A percentile compares a stretch with the other conserved stretches of the same genome.
These are phyloP conservation scores for Kodamaea hsintzibuensis DNA, from an alignment of 805 yeast species.

Conservation along the genomic window DNA sequence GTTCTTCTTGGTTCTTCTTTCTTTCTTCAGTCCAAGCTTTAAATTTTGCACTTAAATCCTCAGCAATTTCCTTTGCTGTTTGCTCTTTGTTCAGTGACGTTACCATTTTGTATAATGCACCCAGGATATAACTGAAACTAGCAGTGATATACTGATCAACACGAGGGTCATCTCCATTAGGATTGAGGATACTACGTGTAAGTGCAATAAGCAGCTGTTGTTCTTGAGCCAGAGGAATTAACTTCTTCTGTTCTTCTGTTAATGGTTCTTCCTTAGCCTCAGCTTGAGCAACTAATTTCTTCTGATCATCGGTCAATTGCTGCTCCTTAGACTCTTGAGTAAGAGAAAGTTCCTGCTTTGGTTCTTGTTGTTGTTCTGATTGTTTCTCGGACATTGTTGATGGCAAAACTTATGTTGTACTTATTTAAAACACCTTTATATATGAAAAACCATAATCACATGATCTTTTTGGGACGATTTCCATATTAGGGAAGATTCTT, in stretches of 20 bases:
- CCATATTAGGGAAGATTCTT: neutral
- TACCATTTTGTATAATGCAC: slow-evolving; percentile 29
- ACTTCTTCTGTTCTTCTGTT: slow-evolving; percentile 1
- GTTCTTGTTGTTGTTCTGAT: neutral
- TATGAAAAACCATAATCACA: neutral
- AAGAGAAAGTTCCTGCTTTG: neutral
- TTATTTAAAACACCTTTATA: neutral
- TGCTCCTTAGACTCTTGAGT: neutral
- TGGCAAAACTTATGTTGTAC: neutral
- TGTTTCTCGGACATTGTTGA: neutral
- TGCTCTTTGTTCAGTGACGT: slow-evolving; percentile 32
- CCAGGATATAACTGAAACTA: slow-evolving; percentile 28
- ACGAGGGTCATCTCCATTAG: slow-evolving; percentile 28
- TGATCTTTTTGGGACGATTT: neutral
- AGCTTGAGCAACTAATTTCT: neutral
- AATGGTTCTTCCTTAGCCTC: neutral
- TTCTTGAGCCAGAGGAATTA: slow-evolving; percentile 10
- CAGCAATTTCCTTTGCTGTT: slow-evolving; percentile 36
- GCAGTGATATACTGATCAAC: slow-evolving; percentile 27
- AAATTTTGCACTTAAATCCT: slow-evolving; percentile 30
- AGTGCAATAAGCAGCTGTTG: slow-evolving; percentile 14
- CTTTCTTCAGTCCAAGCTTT: slow-evolving; percentile 27
- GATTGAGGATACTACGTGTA: slow-evolving; percentile 24
- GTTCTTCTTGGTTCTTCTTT: slow-evolving; percentile 11
- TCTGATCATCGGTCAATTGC: neutral